Conservation (phyloP, 768 basidiomycete genomes). For the Amanita rimosa region DNA sequence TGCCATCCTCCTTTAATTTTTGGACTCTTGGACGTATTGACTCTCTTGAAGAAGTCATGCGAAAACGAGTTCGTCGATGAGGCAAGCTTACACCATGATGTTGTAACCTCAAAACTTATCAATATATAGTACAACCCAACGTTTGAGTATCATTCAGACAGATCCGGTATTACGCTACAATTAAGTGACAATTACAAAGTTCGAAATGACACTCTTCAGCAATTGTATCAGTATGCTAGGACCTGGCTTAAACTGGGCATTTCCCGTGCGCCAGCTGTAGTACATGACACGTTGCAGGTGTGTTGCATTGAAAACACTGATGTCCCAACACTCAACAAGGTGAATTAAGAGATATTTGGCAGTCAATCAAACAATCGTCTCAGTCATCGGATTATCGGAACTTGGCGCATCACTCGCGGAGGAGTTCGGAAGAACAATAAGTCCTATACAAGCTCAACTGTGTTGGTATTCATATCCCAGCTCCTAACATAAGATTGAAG, state of each 20-base stretch:
- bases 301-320: conserved; percentile 9
- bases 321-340: conserved; percentile 1
- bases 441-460: conserved; percentile 63
- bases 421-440: conserved; percentile 73
- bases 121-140: conserved; percentile 72
- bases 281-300: conserved; percentile 89
- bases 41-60: conserved; percentile 75
- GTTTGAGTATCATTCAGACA: conserved; percentile 74
- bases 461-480: conserved; percentile 31
- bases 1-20: conserved; percentile 84
- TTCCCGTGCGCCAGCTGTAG: conserved; percentile 80
- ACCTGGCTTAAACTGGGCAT: conserved; percentile 84
- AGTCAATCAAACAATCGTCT: conserved; percentile 47
- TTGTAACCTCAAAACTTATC: not conserved
- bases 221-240: conserved; percentile 62
- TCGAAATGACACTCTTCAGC: conserved; percentile 74
- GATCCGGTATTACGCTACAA: conserved; percentile 62
- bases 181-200: conserved; percentile 79
- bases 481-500: not conserved
- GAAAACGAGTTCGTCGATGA: conserved; percentile 90
- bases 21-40: conserved; percentile 84
- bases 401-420: conserved; percentile 87
- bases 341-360: conserved; percentile 73
- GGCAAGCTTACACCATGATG: conserved; percentile 28
- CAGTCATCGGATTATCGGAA: conserved; percentile 70